phyloP scores from a whole-genome alignment of 345 rosid species.

The Populus deltoides region DNA sequence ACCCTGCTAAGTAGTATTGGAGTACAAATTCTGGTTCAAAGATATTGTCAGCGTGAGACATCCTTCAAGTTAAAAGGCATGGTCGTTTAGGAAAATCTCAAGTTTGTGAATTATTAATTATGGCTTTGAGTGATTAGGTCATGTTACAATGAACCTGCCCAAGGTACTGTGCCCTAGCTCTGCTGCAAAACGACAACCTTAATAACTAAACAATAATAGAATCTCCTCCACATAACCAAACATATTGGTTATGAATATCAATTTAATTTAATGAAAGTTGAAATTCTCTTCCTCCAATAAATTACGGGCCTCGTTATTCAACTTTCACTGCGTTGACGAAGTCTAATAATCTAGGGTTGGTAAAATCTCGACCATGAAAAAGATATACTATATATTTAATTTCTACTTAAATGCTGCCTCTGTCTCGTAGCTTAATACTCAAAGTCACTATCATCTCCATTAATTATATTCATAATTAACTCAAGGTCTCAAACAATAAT shows the following conservation, averaged over 20 bases:
- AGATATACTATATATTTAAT: neutral
- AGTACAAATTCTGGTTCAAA: too few relatives aligned
- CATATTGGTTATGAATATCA: neutral
- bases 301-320: neutral
- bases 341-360: neutral
- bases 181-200: neutral
- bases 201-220: neutral
- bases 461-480: neutral
- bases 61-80: too few relatives aligned
- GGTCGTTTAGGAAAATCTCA: too few relatives aligned
- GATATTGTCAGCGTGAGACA: too few relatives aligned
- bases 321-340: neutral
- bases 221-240: neutral
- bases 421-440: neutral
- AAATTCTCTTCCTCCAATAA: neutral
- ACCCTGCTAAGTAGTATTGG: too few relatives aligned
- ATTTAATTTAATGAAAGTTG: neutral
- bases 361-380: neutral
- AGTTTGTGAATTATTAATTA: too few relatives aligned
- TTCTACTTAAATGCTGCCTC: neutral
- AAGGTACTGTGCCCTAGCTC: neutral
- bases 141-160: neutral
- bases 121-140: neutral
- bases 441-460: neutral
- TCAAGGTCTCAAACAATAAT: neutral